Base-by-base conservation (phyloP, 306 rosid genomes). In the Lathyrus sativus region DNA sequence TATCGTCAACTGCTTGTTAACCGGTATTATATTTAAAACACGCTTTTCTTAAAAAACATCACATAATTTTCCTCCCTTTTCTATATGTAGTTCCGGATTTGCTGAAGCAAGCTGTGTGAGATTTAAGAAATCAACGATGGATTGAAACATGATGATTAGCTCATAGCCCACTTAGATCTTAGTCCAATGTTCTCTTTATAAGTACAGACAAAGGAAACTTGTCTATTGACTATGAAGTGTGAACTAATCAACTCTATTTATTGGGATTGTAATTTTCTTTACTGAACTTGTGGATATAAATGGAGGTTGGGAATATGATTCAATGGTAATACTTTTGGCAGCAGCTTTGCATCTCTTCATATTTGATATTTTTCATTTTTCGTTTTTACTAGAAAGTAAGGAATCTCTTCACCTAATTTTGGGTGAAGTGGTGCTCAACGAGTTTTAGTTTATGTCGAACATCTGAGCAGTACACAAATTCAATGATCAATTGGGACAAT, bases 101-200 rank as follows among this genome's bases (percentile, higher is more conserved):
- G 78, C 26, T 3, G 81, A 70, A 49, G 61, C 37, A 64, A 51
- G 38, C 70, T 33, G 79, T 7, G 55, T 62, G 81, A 54, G 72
- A 61, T 76, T 64, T 67, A 38, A 76, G 78, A 61, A 19, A 65
- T 62, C 73, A 46, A 45, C 29, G 10, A 48, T 17, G 22, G 65
- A 24, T 51, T 19, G 58, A 6, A 58, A 51, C 11, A 44, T 37
- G 76, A 46, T 64, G 24, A 29, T 62, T 39, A 39, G 67, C 71
- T 33, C 38, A 33, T 26, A 33, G 38, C 38, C 38, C 38, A 65
- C 74, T 69, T 58, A 31, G 74, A 75, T 41, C 42, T 26, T 50
- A 14, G 77, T 50, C 48, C 57, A 70, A 67, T 65, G 83, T 60
- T 79, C 39, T 70, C 70, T 64, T 60, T 10, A 2, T 5, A 42